Conservation (phyloP, 2,329 filamentous ascomycete species). For the Nigrospora osmanthi region DNA sequence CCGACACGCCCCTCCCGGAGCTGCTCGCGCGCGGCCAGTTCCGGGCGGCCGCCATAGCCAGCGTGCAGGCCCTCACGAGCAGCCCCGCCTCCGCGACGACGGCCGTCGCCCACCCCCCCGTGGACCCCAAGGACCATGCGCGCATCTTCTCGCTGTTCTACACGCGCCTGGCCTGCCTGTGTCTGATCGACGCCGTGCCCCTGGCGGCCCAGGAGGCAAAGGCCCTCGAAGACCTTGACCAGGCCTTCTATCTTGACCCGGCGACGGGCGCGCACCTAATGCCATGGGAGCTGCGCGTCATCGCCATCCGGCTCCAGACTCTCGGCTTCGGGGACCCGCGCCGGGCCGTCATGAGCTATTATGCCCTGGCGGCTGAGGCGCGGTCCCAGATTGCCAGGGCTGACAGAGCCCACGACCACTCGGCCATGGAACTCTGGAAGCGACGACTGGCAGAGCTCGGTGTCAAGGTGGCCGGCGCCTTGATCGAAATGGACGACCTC, state of each 20-base stretch:
- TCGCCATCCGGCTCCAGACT: constrained; percentile 77
- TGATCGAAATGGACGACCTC: constrained; percentile 83
- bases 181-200: constrained; percentile 65
- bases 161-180: constrained; percentile 72
- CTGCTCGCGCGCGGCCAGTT: constrained; percentile 71
- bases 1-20: constrained; percentile 56
- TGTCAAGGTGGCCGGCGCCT: constrained; percentile 53
- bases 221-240: constrained; percentile 54
- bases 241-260: constrained; percentile 48
- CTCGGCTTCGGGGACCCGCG: constrained; percentile 80
- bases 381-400: constrained; percentile 49
- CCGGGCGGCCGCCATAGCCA: constrained; percentile 65
- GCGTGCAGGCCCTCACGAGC: constrained; percentile 52
- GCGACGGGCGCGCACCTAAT: constrained; percentile 55
- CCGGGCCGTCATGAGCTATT: constrained; percentile 81
- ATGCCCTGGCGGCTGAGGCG: constrained; percentile 77
- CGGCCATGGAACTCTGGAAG: constrained; percentile 61
- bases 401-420: constrained; percentile 33
- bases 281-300: constrained; percentile 79
- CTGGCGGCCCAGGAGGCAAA: constrained; percentile 62
- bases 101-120: constrained; percentile 22
- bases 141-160: constrained; percentile 74
- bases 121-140: constrained; percentile 47
- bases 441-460: constrained; percentile 68
- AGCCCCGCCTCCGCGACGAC: constrained; percentile 26